phyloP scores from a whole-genome alignment of 805 yeast genomes.

The Aciculoconidium aculeatum region DNA sequence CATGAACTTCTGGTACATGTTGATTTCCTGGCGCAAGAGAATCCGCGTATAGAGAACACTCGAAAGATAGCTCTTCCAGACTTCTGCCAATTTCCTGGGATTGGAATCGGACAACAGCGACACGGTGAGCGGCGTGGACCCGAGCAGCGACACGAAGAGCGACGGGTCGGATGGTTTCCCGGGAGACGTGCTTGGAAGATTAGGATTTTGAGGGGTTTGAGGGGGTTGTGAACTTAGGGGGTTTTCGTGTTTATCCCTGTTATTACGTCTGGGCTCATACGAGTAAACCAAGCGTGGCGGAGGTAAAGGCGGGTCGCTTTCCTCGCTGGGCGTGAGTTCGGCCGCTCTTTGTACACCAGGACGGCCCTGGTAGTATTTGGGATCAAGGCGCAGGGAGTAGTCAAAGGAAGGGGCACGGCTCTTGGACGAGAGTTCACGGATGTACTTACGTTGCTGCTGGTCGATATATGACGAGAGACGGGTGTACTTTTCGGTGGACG shows the following conservation, averaged over 20 bases:
- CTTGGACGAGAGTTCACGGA: constrained; percentile 4
- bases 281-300: constrained; percentile 18
- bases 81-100: constrained; percentile 9
- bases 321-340: constrained; percentile 6
- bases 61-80: constrained; percentile 32
- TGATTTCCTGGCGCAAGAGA: constrained; percentile 36
- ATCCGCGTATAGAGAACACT: constrained; percentile 33
- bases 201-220: no score
- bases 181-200: no score
- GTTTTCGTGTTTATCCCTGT: no score
- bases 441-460: constrained; percentile 18
- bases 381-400: constrained; percentile 7
- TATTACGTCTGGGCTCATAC: no score
- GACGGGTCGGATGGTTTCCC: no score
- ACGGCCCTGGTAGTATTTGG: constrained; percentile 5
- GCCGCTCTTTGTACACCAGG: no score
- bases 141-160: no score
- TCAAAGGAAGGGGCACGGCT: constrained; percentile 6
- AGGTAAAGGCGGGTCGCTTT: constrained; percentile 20
- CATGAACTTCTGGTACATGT: constrained; percentile 23
- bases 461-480: constrained; percentile 22
- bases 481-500: constrained; percentile 10
- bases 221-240: no score
- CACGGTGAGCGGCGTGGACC: no score
- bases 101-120: no score